Conservation (phyloP, 2,329 filamentous ascomycete species). For the Cucurbitaria berberidis region DNA sequence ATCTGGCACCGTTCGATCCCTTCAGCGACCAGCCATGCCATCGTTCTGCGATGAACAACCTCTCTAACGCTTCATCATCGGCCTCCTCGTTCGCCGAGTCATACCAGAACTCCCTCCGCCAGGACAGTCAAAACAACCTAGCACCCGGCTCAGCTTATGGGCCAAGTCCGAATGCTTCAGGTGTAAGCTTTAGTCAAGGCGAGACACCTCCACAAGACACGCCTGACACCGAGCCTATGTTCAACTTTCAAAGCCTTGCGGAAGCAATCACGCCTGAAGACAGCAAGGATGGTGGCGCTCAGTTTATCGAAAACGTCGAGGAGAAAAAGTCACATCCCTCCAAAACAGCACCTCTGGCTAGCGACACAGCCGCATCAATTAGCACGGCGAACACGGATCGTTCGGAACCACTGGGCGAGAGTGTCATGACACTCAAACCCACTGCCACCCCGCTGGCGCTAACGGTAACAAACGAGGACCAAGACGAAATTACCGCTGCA, state of each 20-base stretch:
- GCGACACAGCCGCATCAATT: neutral
- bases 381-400: slow-evolving; percentile 7
- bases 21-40: slow-evolving; percentile 50
- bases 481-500: slow-evolving; percentile 36
- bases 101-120: slow-evolving; percentile 48
- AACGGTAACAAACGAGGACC: slow-evolving; percentile 12
- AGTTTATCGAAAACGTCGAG: slow-evolving; percentile 49
- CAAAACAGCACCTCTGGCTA: neutral
- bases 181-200: slow-evolving; percentile 49
- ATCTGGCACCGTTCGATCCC: slow-evolving; percentile 53
- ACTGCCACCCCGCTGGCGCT: slow-evolving; percentile 8
- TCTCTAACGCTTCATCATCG: slow-evolving; percentile 85
- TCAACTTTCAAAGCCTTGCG: slow-evolving; percentile 88
- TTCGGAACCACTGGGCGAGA: slow-evolving; percentile 29
- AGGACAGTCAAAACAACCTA: slow-evolving; percentile 34
- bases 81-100: slow-evolving; percentile 79
- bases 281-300: slow-evolving; percentile 51
- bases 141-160: slow-evolving; percentile 55
- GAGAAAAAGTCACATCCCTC: slow-evolving; percentile 8
- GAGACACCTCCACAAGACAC: slow-evolving; percentile 46
- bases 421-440: slow-evolving; percentile 38
- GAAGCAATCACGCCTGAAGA: slow-evolving; percentile 76
- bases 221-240: slow-evolving; percentile 74
- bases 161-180: slow-evolving; percentile 61
- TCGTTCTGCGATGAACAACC: slow-evolving; percentile 76